Base-by-base conservation (phyloP, 345 rosid species). In the Salix dunnii region DNA sequence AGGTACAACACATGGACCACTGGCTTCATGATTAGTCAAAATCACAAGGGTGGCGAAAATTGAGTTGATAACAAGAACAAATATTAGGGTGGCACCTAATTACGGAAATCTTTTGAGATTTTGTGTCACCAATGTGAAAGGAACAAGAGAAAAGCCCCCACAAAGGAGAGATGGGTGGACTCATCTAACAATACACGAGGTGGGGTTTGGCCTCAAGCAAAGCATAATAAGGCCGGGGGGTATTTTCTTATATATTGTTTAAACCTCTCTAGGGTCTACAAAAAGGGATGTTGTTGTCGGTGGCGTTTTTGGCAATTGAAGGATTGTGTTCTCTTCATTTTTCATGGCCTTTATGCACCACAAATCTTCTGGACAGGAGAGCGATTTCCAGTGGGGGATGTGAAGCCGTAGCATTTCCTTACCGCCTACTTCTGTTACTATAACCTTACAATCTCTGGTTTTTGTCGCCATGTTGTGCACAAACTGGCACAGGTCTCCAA, bases 201-300 rank as follows among this genome's bases (percentile, higher is more conserved):
- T 68, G 74, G 74, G 77, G 63, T 77, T 84, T 60, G 74, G 77
- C 62, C 30, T 68, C 31, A 67, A 68, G 33, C 58, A 64, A 55
- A 58, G 67, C 70, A 75, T 28, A 63, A 51, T 14, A 64, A 70
- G 72, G 61, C 40, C 28, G 53, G 9, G 55, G 12, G 23, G 3
- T 82, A 10, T 66, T 73, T 23, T 35, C 25, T 60, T 65, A 27
- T 65, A 27, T 42, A 23, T 31, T 46, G 6, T 66, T 77, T 81
- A 90, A 42, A 93, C 93, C 81, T 93, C 97, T 84, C 97, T 87
- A 33, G 97, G 97, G 84, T 93, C 97, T 73, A 93, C 96, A 82
- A 93, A 93, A 79, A 93, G 88, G 40, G 87, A 70, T 17, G 80
- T 76, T 60, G 58, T 23, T 70, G 84, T 67, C 7, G 85, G 77